Evolutionary conservation across 208 protist species (phyloP).

Genomic region (Angomonas ambiguus): DNA sequence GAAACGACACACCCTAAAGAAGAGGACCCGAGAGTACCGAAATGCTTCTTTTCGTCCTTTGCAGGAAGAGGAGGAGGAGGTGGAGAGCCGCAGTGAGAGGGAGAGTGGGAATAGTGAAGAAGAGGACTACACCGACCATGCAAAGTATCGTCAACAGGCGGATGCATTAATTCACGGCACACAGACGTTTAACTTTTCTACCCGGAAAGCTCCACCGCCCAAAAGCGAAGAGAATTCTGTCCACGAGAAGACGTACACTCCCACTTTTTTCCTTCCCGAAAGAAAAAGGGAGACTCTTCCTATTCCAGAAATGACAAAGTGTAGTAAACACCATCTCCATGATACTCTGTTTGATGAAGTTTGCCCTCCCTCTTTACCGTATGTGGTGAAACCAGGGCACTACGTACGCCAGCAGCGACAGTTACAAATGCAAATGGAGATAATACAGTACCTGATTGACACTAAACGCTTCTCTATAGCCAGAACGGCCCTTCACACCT

Average conservation of each 20-base stretch:
- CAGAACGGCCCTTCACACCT: slow-evolving; percentile 45
- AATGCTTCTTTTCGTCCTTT: neutral
- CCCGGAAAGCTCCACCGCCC: neutral
- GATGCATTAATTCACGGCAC: neutral
- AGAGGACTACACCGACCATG: neutral
- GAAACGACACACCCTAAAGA: neutral
- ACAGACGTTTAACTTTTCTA: neutral
- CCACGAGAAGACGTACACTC: neutral
- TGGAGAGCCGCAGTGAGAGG: neutral
- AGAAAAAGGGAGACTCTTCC: neutral
- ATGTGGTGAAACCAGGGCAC: slow-evolving; percentile 44
- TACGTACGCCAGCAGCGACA: slow-evolving; percentile 34
- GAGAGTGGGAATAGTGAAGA: neutral
- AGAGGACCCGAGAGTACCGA: neutral
- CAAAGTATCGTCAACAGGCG: neutral
- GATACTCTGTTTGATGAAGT: slow-evolving; percentile 30
- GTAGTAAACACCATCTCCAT: neutral
- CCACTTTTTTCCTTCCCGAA: neutral
- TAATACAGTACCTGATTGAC: slow-evolving; percentile 75
- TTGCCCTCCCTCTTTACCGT: slow-evolving; percentile 51
- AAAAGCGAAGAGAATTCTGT: neutral
- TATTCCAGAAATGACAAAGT: neutral
- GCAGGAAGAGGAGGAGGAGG: neutral
- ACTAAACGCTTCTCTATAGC: slow-evolving; percentile 58
- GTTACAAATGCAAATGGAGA: slow-evolving; percentile 63